A percentile compares a stretch with the other conserved stretches of the same genome.
phyloP scores from a whole-genome alignment of 768 basidiomycete species.

The Amanita rubescens region DNA sequence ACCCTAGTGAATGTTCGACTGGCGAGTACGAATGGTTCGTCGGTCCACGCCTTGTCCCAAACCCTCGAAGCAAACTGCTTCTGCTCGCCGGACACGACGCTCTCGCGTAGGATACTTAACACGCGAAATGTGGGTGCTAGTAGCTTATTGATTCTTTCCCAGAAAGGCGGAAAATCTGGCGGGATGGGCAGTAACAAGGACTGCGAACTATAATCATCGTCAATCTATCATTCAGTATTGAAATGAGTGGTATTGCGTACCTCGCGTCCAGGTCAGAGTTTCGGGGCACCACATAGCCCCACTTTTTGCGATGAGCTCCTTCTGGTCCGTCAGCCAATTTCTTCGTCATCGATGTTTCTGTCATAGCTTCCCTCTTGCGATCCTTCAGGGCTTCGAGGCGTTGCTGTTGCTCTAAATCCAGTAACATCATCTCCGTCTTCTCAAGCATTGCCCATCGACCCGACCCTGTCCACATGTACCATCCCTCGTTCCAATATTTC shows the following conservation, averaged over 20 bases:
- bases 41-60: slow-evolving; percentile 57
- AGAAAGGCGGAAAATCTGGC: slow-evolving; percentile 45
- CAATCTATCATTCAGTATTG: background rate
- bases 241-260: slow-evolving; percentile 20
- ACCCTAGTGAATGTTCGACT: slow-evolving; percentile 31
- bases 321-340: slow-evolving; percentile 12
- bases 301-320: slow-evolving; percentile 19
- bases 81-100: slow-evolving; percentile 50
- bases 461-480: slow-evolving; percentile 64
- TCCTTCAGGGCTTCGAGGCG: slow-evolving; percentile 32
- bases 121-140: slow-evolving; percentile 50
- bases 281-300: slow-evolving; percentile 34
- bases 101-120: slow-evolving; percentile 44
- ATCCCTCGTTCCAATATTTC: slow-evolving; percentile 67
- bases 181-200: slow-evolving; percentile 56
- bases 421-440: slow-evolving; percentile 52
- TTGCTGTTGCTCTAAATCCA: slow-evolving; percentile 46
- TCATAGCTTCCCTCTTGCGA: slow-evolving; percentile 21
- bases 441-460: slow-evolving; percentile 46
- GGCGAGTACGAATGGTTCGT: slow-evolving; percentile 49
- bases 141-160: slow-evolving; percentile 44
- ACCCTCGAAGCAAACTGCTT: slow-evolving; percentile 47
- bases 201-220: slow-evolving; percentile 27
- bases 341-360: slow-evolving; percentile 47
- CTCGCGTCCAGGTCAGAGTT: slow-evolving; percentile 32